Percentiles rank a stretch among this genome's conserved stretches.
Evolutionary conservation across 805 yeast species (phyloP).

Genomic region (Kodamaea leandrae): DNA sequence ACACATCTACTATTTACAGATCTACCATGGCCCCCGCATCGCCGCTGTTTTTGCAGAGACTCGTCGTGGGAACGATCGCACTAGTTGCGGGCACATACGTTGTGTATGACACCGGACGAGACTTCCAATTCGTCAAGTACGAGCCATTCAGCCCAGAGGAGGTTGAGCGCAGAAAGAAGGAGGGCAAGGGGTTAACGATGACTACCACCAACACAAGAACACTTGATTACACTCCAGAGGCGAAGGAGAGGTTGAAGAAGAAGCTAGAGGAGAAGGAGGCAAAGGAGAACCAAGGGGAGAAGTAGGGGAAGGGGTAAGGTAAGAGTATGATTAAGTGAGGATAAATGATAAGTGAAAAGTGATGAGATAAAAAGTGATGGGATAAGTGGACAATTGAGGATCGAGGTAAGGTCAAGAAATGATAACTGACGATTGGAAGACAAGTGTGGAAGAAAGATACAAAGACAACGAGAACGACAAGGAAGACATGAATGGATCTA

Average conservation of each 20-base stretch:
- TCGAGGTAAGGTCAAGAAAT: too few species aligned
- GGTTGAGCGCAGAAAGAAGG: constrained; percentile 34
- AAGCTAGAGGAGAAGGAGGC: constrained; percentile 11
- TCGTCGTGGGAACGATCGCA: constrained; percentile 39
- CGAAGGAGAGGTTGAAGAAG: constrained; percentile 31
- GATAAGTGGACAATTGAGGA: too few species aligned
- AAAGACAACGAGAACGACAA: too few species aligned
- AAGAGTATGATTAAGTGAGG: background rate
- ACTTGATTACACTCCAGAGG: constrained; percentile 43
- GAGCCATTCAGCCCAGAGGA: constrained; percentile 40
- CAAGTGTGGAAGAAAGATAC: too few species aligned
- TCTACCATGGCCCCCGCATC: constrained; percentile 26
- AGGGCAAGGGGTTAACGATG: constrained; percentile 27
- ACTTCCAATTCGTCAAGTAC: constrained; percentile 39
- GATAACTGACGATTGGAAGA: too few species aligned
- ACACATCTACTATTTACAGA: background rate
- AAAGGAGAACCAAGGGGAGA: background rate
- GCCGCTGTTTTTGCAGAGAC: constrained; percentile 33
- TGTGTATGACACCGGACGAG: constrained; percentile 34
- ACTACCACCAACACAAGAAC: constrained; percentile 34
- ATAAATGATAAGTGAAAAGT: background rate
- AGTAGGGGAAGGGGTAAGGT: background rate
- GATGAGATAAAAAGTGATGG: background rate
- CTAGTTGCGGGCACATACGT: constrained; percentile 32
- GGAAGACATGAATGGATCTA: too few species aligned